These are phyloP conservation scores for Penicillium longicatenatum DNA, from an alignment of 495 filamentous ascomycete species.

Conservation along the genomic window DNA sequence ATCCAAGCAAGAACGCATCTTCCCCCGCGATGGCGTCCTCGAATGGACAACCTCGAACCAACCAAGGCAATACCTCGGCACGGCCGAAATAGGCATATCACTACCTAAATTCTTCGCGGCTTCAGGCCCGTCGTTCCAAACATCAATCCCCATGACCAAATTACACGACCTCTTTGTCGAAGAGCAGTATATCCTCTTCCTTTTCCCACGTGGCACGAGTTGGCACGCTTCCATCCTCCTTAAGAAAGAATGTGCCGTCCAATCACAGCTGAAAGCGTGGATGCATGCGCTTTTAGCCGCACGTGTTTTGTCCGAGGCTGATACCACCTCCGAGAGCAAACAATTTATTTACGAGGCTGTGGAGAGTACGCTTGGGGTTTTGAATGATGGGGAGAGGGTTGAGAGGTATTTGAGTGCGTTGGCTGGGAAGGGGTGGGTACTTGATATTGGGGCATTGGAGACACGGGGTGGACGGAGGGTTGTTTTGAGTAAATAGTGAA, in stretches of 20 bases:
- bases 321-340: background rate
- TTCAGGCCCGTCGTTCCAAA: constrained; percentile 11
- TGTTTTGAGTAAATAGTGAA: background rate
- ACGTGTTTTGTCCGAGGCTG: constrained; percentile 14
- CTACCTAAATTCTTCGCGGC: constrained; percentile 29
- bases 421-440: constrained; percentile 58
- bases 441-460: constrained; percentile 59
- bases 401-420: constrained; percentile 43
- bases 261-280: constrained; percentile 69
- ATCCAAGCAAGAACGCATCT: constrained; percentile 68
- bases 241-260: constrained; percentile 55
- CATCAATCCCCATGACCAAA: constrained; percentile 17
- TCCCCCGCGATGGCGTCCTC: constrained; percentile 64
- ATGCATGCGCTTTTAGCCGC: constrained; percentile 67
- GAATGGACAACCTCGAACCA: constrained; percentile 41
- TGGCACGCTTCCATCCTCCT: constrained; percentile 60
- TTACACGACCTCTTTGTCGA: constrained; percentile 29
- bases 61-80: background rate
- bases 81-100: constrained; percentile 38
- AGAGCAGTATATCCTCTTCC: constrained; percentile 37
- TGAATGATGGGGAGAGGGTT: constrained; percentile 46
- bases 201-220: constrained; percentile 14
- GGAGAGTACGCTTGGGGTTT: constrained; percentile 18
- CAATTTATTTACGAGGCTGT: constrained; percentile 19
- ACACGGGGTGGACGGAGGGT: constrained; percentile 50